These are phyloP conservation scores for Xerocomus nothofagi DNA, from an alignment of 1,284 basidiomycete genomes.

Conservation along the genomic window DNA sequence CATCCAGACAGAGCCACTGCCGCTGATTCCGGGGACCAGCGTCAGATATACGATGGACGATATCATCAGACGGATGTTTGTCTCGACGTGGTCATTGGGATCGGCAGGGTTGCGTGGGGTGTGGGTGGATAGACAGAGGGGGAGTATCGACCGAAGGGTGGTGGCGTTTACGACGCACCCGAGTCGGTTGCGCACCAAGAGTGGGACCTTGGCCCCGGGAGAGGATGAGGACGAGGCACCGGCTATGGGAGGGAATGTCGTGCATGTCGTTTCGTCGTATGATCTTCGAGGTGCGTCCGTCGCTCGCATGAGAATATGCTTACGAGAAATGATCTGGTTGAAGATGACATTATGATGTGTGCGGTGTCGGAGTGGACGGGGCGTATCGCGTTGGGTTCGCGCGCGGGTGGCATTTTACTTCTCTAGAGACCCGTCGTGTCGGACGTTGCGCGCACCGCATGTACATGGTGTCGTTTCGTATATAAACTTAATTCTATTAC, in stretches of 20 bases:
- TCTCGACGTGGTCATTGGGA: slow-evolving; percentile 48
- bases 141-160: slow-evolving; percentile 33
- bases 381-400: slow-evolving; percentile 24
- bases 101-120: slow-evolving; percentile 46
- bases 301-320: background rate
- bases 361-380: slow-evolving; percentile 31
- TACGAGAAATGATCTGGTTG: background rate
- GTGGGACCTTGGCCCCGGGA: background rate
- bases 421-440: slow-evolving; percentile 10
- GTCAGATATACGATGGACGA: background rate
- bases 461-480: no score
- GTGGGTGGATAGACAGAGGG: slow-evolving; percentile 50
- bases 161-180: slow-evolving; percentile 28
- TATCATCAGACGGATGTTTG: slow-evolving; percentile 37
- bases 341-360: slow-evolving; percentile 27
- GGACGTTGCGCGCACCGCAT: no score
- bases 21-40: slow-evolving; percentile 1
- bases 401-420: slow-evolving; percentile 21
- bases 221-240: background rate
- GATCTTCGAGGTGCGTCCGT: slow-evolving; percentile 47
- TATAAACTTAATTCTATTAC: no score
- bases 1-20: slow-evolving; percentile 15
- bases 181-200: slow-evolving; percentile 4
- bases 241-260: slow-evolving; percentile 36
- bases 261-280: slow-evolving; percentile 45